Evolutionary conservation across 441 rosid species (phyloP).

Genomic region (Bocquillonia castaneifolia): DNA sequence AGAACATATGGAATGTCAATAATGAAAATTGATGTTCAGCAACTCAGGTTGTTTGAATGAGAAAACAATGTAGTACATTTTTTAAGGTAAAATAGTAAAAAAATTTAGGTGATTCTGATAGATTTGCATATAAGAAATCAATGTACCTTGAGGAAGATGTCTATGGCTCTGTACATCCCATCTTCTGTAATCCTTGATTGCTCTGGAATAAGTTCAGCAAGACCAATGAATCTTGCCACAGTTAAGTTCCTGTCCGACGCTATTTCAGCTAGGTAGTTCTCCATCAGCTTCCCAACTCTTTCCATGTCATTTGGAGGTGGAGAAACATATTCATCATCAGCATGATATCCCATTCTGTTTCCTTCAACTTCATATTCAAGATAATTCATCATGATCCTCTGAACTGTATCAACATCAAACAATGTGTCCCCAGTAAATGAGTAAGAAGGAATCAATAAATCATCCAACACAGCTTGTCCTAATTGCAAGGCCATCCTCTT

Average conservation of each 20-base stretch:
- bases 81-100: neutral
- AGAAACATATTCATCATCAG: conserved; percentile 48
- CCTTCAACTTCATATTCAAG: conserved; percentile 58
- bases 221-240: conserved; percentile 59
- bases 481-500: conserved; percentile 78
- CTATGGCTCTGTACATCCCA: conserved; percentile 80
- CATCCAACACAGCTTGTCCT: conserved; percentile 80
- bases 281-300: conserved; percentile 67
- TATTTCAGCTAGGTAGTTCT: conserved; percentile 81
- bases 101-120: neutral
- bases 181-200: conserved; percentile 83
- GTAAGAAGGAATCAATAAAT: conserved; percentile 78
- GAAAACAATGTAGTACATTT: neutral
- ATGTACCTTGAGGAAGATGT: conserved; percentile 80
- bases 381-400: conserved; percentile 53
- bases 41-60: neutral
- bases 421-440: conserved; percentile 71
- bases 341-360: conserved; percentile 32
- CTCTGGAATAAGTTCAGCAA: conserved; percentile 71
- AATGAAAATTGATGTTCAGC: neutral
- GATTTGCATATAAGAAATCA: neutral
- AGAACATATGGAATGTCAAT: neutral
- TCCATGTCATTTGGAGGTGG: conserved; percentile 49
- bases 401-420: conserved; percentile 71
- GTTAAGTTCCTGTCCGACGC: conserved; percentile 82